A percentile compares a stretch with the other conserved stretches of the same genome.
phyloP scores from a whole-genome alignment of 768 basidiomycete genomes.

The Candolleomyces aberdarensis region DNA sequence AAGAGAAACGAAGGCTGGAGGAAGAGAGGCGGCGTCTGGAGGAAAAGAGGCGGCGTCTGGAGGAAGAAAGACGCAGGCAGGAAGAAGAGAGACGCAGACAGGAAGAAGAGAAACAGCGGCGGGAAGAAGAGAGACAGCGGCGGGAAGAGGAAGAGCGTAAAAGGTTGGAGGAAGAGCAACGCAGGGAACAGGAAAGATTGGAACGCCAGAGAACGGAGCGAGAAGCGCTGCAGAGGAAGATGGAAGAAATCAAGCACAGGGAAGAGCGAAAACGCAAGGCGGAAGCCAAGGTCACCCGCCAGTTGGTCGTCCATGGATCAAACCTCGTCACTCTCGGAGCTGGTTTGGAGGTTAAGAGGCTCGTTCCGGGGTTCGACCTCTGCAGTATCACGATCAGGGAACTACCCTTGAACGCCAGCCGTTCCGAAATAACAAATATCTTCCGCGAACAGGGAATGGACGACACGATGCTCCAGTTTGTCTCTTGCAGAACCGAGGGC shows the following conservation, averaged over 20 bases:
- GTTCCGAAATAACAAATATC: constrained; percentile 10
- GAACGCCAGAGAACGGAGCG: not conserved
- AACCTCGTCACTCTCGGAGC: constrained; percentile 19
- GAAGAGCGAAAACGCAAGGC: constrained; percentile 4
- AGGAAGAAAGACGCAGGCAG: too few relatives aligned
- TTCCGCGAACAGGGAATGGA: constrained; percentile 12
- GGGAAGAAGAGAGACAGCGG: not conserved
- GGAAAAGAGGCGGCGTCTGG: too few relatives aligned
- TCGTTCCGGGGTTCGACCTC: constrained; percentile 14
- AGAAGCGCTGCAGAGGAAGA: not conserved
- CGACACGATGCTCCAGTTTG: constrained; percentile 1
- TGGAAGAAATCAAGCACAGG: not conserved
- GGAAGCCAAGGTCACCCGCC: constrained; percentile 4
- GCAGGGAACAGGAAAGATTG: not conserved
- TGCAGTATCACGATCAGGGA: constrained; percentile 13
- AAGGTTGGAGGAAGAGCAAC: not conserved
- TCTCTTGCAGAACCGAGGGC: constrained; percentile 18
- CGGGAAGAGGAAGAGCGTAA: not conserved
- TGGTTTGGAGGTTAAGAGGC: constrained; percentile 10
- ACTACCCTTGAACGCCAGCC: constrained; percentile 10
- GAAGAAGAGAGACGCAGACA: too few relatives aligned
- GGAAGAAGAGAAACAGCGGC: not conserved
- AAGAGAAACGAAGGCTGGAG: too few relatives aligned
- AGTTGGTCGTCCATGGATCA: constrained; percentile 8
- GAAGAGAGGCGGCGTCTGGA: too few relatives aligned